A percentile compares a stretch with the other conserved stretches of the same genome.
phyloP scores from a whole-genome alignment of 2,329 filamentous ascomycete species.

The Cladosporium sp. region DNA sequence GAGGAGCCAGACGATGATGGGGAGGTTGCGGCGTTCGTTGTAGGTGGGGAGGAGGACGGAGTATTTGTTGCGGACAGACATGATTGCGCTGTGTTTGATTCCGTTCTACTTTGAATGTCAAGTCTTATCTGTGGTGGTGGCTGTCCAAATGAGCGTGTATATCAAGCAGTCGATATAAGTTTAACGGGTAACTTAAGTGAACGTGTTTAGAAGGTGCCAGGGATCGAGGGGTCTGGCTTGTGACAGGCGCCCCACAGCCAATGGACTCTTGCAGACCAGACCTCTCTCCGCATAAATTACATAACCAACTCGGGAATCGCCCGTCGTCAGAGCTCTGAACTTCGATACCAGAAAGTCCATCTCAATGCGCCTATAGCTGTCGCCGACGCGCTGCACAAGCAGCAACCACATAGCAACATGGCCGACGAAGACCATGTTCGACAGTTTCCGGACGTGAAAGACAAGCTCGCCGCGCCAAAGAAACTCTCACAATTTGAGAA shows the following conservation, averaged over 20 bases:
- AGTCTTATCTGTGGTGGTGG: neutral
- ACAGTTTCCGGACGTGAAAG: constrained; percentile 66
- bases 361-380: neutral
- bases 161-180: neutral
- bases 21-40: constrained; percentile 96
- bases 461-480: constrained; percentile 69
- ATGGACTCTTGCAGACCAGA: neutral
- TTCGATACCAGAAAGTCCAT: neutral
- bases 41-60: constrained; percentile 97
- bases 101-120: neutral
- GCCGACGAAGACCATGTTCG: constrained; percentile 22
- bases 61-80: constrained; percentile 74
- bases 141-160: neutral
- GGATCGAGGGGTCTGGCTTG: constrained; percentile 7
- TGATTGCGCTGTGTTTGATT: constrained; percentile 14
- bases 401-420: constrained; percentile 6
- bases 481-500: constrained; percentile 87
- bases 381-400: neutral
- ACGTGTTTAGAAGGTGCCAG: neutral
- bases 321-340: neutral
- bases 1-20: constrained; percentile 91
- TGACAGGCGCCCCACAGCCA: constrained; percentile 3
- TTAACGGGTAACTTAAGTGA: neutral
- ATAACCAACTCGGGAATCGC: neutral
- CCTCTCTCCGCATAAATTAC: constrained; percentile 1